Evolutionary conservation across 352 stramenopile genomes (phyloP).

Genomic region (Blastocystis sp.): DNA sequence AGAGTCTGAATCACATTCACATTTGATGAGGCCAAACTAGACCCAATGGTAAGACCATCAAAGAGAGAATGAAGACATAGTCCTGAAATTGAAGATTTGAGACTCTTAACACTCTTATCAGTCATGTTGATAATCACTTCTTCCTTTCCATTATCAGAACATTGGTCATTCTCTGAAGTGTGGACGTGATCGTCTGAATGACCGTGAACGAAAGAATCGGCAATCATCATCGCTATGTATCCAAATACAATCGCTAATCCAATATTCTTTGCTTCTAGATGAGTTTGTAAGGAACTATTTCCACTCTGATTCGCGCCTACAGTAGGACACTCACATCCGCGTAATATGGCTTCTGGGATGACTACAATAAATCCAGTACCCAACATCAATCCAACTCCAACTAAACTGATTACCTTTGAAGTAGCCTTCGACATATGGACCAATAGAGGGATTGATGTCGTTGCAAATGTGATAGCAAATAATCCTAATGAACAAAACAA

Average conservation of each 20-base stretch:
- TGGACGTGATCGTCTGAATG: not conserved
- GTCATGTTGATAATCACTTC: conserved; percentile 33
- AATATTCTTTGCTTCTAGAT: conserved; percentile 48
- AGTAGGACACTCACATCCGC: conserved; percentile 34
- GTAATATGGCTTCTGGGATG: conserved; percentile 16
- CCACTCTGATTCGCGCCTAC: too few relatives aligned
- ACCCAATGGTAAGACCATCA: conserved; percentile 17
- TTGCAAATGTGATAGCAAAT: conserved; percentile 3
- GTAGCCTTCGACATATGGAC: conserved; percentile 39
- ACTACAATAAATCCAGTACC: conserved; percentile 37
- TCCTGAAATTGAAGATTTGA: conserved; percentile 3
- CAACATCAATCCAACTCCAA: conserved; percentile 41
- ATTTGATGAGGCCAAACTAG: not conserved
- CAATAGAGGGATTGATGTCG: conserved; percentile 23
- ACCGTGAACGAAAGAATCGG: conserved; percentile 15
- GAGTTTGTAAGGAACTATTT: not conserved
- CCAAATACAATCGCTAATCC: conserved; percentile 47
- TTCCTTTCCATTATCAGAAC: not conserved
- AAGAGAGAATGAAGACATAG: conserved; percentile 46
- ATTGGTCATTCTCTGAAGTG: not conserved
- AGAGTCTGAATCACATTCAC: not conserved
- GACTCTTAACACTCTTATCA: not conserved
- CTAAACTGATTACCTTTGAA: not conserved
- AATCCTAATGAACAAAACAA: conserved; percentile 17
- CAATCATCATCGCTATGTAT: conserved; percentile 20